Evolutionary conservation across 2,329 filamentous ascomycete genomes (phyloP).

Genomic region (Verticillium nonalfalfae): DNA sequence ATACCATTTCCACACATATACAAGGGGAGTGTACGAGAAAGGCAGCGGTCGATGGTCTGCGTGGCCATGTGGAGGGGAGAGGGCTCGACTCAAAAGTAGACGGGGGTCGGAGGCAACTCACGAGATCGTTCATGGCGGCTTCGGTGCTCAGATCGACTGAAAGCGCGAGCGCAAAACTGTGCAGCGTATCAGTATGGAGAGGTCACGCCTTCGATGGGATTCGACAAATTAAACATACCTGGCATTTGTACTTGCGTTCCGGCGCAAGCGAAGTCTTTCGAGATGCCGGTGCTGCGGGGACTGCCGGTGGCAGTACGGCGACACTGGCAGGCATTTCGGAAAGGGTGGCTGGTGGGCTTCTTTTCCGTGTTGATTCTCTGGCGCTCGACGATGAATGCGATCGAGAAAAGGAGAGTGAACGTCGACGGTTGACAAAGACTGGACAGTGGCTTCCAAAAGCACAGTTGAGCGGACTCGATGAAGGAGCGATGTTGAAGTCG

Average conservation of each 20-base stretch:
- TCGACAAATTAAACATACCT: slow-evolving; percentile 60
- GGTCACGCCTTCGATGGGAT: not conserved
- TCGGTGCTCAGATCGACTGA: slow-evolving; percentile 94
- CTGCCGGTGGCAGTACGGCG: slow-evolving; percentile 56
- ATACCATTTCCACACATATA: not conserved
- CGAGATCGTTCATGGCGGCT: slow-evolving; percentile 84
- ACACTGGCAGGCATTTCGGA: slow-evolving; percentile 61
- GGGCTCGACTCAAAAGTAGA: not conserved
- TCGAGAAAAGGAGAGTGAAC: not conserved
- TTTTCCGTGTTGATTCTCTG: slow-evolving; percentile 1
- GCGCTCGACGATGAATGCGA: not conserved
- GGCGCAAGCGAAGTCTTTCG: slow-evolving; percentile 73
- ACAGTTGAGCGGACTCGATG: slow-evolving; percentile 16
- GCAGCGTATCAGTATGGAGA: not conserved
- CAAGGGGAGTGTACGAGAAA: not conserved
- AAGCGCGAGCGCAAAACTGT: slow-evolving; percentile 64
- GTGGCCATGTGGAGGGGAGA: not conserved
- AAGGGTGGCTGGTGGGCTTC: slow-evolving; percentile 10
- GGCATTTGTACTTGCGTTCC: slow-evolving; percentile 99
- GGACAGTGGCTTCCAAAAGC: not conserved
- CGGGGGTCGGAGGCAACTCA: not conserved
- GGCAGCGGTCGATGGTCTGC: no score
- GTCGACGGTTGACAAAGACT: not conserved
- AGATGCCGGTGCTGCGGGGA: slow-evolving; percentile 62
- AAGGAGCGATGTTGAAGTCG: slow-evolving; percentile 56